phyloP scores from a whole-genome alignment of 352 stramenopile genomes.

The Globisporangium barbulae region DNA sequence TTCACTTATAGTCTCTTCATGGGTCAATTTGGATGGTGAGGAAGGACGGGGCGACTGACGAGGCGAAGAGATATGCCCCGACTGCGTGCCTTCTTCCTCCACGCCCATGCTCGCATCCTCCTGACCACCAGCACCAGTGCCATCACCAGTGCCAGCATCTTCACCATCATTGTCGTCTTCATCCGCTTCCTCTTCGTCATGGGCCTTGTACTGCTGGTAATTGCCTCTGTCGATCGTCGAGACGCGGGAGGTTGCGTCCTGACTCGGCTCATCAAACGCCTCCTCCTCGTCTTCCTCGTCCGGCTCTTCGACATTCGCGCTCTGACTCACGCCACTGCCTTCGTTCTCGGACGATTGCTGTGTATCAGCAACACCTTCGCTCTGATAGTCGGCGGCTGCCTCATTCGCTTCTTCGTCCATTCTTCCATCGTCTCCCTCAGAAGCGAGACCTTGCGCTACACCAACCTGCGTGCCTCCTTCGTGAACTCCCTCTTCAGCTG shows the following conservation, averaged over 20 bases:
- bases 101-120: conserved; percentile 1
- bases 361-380: not conserved
- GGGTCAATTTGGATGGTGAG: not conserved
- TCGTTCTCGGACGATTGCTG: not conserved
- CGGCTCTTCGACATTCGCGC: conserved; percentile 13
- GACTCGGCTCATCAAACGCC: conserved; percentile 9
- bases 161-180: conserved; percentile 13
- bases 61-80: not conserved
- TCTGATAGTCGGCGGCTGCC: not conserved
- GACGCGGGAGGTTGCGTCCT: conserved; percentile 14
- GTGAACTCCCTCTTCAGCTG: not conserved
- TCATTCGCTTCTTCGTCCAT: not conserved
- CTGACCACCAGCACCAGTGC: not conserved
- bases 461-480: not conserved
- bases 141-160: conserved; percentile 14
- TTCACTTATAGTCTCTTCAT: not conserved
- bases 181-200: conserved; percentile 20
- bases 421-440: not conserved
- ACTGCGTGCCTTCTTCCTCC: not conserved
- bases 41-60: not conserved
- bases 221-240: conserved; percentile 59
- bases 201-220: conserved; percentile 36
- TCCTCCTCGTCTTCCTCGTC: conserved; percentile 22
- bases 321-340: conserved; percentile 10
- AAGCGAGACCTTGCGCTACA: not conserved